These are phyloP conservation scores for Tylopilus sp. DNA, from an alignment of 1,284 basidiomycete genomes.

Conservation along the genomic window DNA sequence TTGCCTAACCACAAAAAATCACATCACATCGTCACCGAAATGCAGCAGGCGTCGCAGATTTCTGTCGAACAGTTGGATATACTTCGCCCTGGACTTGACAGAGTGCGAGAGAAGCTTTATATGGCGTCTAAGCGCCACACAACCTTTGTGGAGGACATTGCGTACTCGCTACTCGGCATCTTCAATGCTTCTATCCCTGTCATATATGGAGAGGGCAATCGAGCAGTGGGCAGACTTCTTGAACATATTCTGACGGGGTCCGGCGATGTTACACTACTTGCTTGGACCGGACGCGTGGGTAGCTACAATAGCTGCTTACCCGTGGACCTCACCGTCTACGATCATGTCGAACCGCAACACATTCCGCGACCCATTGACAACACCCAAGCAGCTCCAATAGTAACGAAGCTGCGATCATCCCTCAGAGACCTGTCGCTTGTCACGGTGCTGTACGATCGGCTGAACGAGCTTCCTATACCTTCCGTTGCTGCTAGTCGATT, in stretches of 20 bases:
- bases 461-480: background rate
- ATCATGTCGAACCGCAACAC: slow-evolving; percentile 15
- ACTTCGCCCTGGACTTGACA: background rate
- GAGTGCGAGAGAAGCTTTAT: background rate
- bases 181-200: background rate
- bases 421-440: background rate
- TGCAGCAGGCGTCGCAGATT: background rate
- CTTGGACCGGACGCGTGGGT: background rate
- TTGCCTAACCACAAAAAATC: background rate
- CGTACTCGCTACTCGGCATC: background rate
- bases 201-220: background rate
- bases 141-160: background rate
- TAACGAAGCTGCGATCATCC: slow-evolving; percentile 4
- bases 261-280: background rate
- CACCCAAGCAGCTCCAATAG: background rate
- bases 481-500: slow-evolving; percentile 10
- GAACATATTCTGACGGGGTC: slow-evolving; percentile 4
- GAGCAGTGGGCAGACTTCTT: background rate
- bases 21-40: background rate
- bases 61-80: background rate
- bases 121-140: background rate
- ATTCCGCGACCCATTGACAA: slow-evolving; percentile 5
- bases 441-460: background rate
- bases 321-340: slow-evolving; percentile 14
- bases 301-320: slow-evolving; percentile 22